Conservation (phyloP, 495 filamentous ascomycete genomes). For the Lasiosphaeria hispida region DNA sequence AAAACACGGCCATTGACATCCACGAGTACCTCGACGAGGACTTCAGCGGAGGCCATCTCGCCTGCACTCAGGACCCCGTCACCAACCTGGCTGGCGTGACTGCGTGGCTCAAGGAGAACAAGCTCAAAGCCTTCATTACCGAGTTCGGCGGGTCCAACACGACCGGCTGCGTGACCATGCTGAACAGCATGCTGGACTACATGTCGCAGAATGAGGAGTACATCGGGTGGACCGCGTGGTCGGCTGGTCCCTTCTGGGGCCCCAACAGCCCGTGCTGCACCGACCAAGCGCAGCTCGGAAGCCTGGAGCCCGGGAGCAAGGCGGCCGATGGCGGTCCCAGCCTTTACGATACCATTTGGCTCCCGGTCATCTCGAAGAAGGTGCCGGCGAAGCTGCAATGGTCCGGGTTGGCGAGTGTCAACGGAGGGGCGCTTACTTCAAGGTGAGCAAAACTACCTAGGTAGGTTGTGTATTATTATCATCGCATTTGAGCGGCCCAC, state of each 20-base stretch:
- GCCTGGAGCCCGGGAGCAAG: slow-evolving; percentile 46
- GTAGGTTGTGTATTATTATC: too few relatives aligned
- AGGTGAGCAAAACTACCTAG: slow-evolving; percentile 1
- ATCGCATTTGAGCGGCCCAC: not conserved
- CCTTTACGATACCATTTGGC: slow-evolving; percentile 46
- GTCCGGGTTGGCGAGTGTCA: slow-evolving; percentile 33
- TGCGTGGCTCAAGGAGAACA: slow-evolving; percentile 47
- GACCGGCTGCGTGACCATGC: slow-evolving; percentile 43
- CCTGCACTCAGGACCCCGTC: slow-evolving; percentile 38
- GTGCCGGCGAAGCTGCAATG: slow-evolving; percentile 44
- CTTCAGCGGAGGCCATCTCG: slow-evolving; percentile 43
- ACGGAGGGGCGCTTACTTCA: slow-evolving; percentile 29
- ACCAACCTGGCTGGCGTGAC: slow-evolving; percentile 44
- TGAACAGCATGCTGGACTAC: slow-evolving; percentile 47
- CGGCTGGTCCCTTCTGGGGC: slow-evolving; percentile 53
- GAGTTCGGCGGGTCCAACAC: slow-evolving; percentile 53
- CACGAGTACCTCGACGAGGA: slow-evolving; percentile 54
- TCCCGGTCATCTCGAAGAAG: slow-evolving; percentile 43
- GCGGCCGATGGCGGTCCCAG: slow-evolving; percentile 43
- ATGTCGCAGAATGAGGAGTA: slow-evolving; percentile 49
- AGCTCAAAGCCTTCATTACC: slow-evolving; percentile 53
- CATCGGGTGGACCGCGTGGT: slow-evolving; percentile 56
- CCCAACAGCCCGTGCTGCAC: slow-evolving; percentile 47
- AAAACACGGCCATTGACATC: slow-evolving; percentile 52
- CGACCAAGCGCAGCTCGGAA: slow-evolving; percentile 41